Base-by-base conservation (phyloP, 2,329 filamentous ascomycete species). In the Paramyrothecium sp. region DNA sequence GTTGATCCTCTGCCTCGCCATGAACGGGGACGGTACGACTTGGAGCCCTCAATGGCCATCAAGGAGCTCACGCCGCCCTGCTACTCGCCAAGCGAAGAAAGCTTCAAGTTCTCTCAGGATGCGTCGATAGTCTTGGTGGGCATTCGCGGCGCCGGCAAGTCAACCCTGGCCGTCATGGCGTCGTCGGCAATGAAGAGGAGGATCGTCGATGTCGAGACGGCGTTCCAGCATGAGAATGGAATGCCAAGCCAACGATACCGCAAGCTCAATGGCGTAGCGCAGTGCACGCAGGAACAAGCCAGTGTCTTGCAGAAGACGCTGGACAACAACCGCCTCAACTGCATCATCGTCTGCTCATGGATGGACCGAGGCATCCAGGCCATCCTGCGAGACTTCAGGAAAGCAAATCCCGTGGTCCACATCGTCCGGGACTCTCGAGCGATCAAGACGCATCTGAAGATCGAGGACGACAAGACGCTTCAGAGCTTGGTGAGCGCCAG, bases 81-180 rank as follows among this genome's bases (percentile, higher is more conserved):
- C 64, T 63, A 33, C 63, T 67, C 3, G 49, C 48, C 67, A 33
- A 68, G 57, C 38, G 64, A 63, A 20, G 56, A 75, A 66, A 65
- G 62, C 59, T 66, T 64, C 47, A 68, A 61, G 51, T 90, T 89
- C 65, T 73, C 78, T 10, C 70, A 79, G 11, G 81, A 89, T 75
- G 86, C 88, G 2, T 91, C 90, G 1, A 85, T 93, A 56, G 82
- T 92, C 7, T 78, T 93, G 19, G 82, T 90, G 21, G 90, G 90
- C 2, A 86, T 91, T 56, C 85, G 88, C 16, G 90, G 89, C 12
- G 85, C 88, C 5, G 90, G 90, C 17, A 92, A 92, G 71, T 89
- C 89, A 2, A 91, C 88, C 2, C 76, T 93, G 12, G 90, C 87
- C 16, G 83, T 93, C 51, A 91, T 93, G 60, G 87, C 89, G 7